phyloP scores from a whole-genome alignment of 768 basidiomycete genomes.

The Pleurotus eryngii region DNA sequence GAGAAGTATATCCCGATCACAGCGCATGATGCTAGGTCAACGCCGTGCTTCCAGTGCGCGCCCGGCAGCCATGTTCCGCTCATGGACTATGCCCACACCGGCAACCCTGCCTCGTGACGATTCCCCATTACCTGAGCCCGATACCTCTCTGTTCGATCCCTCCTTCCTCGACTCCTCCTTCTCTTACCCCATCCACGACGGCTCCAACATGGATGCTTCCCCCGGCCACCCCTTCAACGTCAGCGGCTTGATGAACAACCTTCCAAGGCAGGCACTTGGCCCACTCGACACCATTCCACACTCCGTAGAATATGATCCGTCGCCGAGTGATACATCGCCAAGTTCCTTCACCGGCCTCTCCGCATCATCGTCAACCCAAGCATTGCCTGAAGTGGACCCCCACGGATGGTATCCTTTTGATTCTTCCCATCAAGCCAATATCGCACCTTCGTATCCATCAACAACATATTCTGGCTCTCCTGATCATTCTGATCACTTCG shows the following conservation, averaged over 20 bases:
- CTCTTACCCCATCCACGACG: conserved; percentile 18
- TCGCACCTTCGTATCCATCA: conserved; percentile 29
- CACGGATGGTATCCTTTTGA: conserved; percentile 16
- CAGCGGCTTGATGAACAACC: conserved; percentile 20
- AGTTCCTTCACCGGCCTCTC: conserved; percentile 3
- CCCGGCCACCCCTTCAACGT: conserved; percentile 6
- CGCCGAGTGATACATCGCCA: neutral
- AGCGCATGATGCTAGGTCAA: conserved; percentile 38
- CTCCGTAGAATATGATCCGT: neutral
- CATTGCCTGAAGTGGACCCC: conserved; percentile 14
- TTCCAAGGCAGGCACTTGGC: conserved; percentile 18
- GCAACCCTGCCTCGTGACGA: conserved; percentile 37
- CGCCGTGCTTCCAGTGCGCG: conserved; percentile 50
- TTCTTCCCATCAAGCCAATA: conserved; percentile 10
- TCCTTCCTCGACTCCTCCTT: conserved; percentile 30
- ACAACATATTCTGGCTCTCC: conserved; percentile 44
- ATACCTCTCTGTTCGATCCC: conserved; percentile 45
- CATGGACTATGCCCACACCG: conserved; percentile 29
- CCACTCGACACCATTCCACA: conserved; percentile 9
- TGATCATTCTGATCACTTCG: conserved; percentile 15
- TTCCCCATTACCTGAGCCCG: conserved; percentile 46
- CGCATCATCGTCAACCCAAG: conserved; percentile 10
- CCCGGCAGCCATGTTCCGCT: conserved; percentile 31
- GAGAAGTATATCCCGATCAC: conserved; percentile 38
- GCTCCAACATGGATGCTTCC: conserved; percentile 7